Evolutionary conservation across 2,329 filamentous ascomycete genomes (phyloP), one percentile per base, ranked within the genome.

Genomic region (Penicillium sclerotiorum): DNA sequence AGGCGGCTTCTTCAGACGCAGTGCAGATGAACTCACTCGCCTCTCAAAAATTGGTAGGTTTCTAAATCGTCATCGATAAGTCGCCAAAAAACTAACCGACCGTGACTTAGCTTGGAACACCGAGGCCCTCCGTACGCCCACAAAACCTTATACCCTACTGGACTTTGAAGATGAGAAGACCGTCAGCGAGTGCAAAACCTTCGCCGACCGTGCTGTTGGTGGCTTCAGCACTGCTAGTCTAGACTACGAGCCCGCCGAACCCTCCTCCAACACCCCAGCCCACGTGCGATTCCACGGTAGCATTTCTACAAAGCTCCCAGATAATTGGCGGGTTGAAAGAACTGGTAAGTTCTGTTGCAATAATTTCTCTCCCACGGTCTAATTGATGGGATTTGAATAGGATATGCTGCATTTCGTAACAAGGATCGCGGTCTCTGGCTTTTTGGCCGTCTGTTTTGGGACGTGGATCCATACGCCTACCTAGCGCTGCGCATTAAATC

Each of bases 321-420:
- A 77, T 9, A 81, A 93, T 45, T 75, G 72, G 71, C 64, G 69
- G 9, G 65, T 75, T 1, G 69, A 75, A 47, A 62, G 72, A 47
- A 74, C 71, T 3, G 70, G 70, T 72, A 64, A 20, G 59, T 54
- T 9, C 9, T 15, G 17, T 15, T 32, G 28, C 8, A 9, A 12
- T 17, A 8, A 8, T 39, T 25, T 39, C 8, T n/a, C 13, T 17
- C 25, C 7, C 8, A 27, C n/a, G 17, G 9, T 41, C 45, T 57
- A 22, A 56, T 33, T 44, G 20, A 33, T 13, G 23, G 20, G 13
- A 18, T 13, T 12, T 33, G 13, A 53, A 87, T 85, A 52, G 94
- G 94, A 37, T 99, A 93, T 69, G 92, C 94, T 1, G 94, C 88
- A 2, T 99, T 90, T 79, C 82, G 93, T 50, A 97, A 95, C 17